Evolutionary conservation across 495 filamentous ascomycete genomes (phyloP).

Genomic region (Aspergillus bertholletiae): DNA sequence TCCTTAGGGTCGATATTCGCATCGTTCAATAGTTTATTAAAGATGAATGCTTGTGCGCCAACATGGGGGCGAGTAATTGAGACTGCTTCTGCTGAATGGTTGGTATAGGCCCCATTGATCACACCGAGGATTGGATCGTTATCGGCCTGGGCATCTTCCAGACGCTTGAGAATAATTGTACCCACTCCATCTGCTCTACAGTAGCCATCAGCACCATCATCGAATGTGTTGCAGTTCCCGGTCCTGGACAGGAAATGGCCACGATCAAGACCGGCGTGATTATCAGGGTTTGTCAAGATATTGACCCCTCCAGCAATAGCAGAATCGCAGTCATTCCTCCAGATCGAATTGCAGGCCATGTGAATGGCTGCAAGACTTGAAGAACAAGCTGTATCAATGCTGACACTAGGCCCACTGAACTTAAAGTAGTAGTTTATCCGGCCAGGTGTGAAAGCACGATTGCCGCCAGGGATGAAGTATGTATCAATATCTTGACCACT

Average conservation of each 20-base stretch:
- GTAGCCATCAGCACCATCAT: conserved; percentile 73
- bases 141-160: conserved; percentile 70
- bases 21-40: conserved; percentile 61
- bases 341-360: conserved; percentile 76
- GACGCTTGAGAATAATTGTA: conserved; percentile 67
- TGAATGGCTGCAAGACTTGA: conserved; percentile 82
- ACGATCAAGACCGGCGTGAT: conserved; percentile 76
- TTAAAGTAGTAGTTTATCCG: conserved; percentile 88
- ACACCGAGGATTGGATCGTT: conserved; percentile 72
- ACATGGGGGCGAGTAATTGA: conserved; percentile 84
- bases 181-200: conserved; percentile 72
- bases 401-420: conserved; percentile 82
- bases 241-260: conserved; percentile 80
- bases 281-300: conserved; percentile 77
- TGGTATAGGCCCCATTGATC: conserved; percentile 63
- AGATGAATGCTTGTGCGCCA: conserved; percentile 68
- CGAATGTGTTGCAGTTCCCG: conserved; percentile 78
- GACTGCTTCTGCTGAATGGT: conserved; percentile 71
- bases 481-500: conserved; percentile 88
- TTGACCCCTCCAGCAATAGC: conserved; percentile 83
- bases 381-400: conserved; percentile 87
- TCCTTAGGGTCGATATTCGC: conserved; percentile 70
- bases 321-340: conserved; percentile 79
- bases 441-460: conserved; percentile 82
- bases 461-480: conserved; percentile 88